A percentile compares a stretch with the other conserved stretches of the same genome.
phyloP scores from a whole-genome alignment of 495 filamentous ascomycete genomes.

The Podospora bellae-mahoneyi region DNA sequence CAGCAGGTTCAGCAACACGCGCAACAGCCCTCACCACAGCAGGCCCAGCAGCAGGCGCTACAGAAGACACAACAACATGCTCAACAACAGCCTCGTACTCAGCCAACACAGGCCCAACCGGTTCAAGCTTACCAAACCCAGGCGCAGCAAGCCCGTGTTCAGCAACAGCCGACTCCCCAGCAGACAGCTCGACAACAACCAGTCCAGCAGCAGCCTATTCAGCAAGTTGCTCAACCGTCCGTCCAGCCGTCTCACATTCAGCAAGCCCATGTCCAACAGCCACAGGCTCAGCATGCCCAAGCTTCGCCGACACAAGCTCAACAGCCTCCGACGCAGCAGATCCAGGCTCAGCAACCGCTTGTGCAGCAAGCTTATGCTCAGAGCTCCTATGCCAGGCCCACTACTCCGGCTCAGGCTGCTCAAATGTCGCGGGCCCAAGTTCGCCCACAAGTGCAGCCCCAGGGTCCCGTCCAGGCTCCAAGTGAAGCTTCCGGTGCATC shows the following conservation, averaged over 20 bases:
- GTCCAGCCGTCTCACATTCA: not conserved
- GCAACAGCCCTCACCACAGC: too few species aligned
- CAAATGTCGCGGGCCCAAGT: not conserved
- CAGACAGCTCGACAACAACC: not conserved
- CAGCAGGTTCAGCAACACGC: not conserved
- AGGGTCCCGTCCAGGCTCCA: not conserved
- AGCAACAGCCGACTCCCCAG: not conserved
- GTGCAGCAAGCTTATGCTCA: not conserved
- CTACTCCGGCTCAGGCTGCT: slow-evolving; percentile 1
- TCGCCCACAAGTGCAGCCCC: not conserved
- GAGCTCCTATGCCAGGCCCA: not conserved
- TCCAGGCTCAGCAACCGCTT: not conserved
- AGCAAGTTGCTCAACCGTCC: not conserved
- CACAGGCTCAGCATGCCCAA: not conserved
- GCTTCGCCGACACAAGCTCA: not conserved
- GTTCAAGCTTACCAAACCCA: not conserved
- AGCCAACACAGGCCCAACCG: not conserved
- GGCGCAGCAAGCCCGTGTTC: not conserved
- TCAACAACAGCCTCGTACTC: not conserved
- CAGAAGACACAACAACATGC: not conserved
- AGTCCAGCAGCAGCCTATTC: not conserved
- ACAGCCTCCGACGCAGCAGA: not conserved
- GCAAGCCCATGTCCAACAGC: slow-evolving; percentile 3
- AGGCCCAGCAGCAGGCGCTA: too few species aligned
- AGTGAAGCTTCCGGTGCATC: not conserved